These are phyloP conservation scores for Beauveria medogensis DNA, from an alignment of 2,329 filamentous ascomycete genomes.

Conservation along the genomic window DNA sequence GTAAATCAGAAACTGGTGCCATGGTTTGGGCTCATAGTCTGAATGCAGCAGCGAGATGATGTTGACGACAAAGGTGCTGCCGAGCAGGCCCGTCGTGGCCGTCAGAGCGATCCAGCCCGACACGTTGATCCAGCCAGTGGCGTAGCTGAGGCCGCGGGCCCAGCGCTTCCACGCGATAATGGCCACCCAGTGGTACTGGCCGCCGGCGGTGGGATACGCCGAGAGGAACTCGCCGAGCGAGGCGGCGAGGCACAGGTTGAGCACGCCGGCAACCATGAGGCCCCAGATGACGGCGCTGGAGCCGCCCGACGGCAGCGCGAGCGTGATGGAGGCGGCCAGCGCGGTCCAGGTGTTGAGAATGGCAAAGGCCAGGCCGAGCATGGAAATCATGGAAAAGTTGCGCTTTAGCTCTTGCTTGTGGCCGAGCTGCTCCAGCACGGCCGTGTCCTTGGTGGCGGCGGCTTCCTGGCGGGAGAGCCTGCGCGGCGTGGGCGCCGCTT, in stretches of 20 bases:
- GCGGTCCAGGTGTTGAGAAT: constrained; percentile 45
- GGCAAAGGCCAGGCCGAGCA: constrained; percentile 40
- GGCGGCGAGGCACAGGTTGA: constrained; percentile 61
- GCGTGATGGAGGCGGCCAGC: constrained; percentile 36
- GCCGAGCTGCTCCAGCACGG: constrained; percentile 19
- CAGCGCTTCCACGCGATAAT: constrained; percentile 51
- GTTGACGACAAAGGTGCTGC: constrained; percentile 58
- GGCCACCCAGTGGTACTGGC: constrained; percentile 67
- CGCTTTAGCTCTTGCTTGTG: constrained; percentile 42
- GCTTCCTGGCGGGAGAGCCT: not conserved
- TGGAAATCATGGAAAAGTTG: constrained; percentile 40
- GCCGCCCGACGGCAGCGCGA: constrained; percentile 60
- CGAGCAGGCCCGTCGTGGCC: constrained; percentile 59
- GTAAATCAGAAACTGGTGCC: constrained; percentile 70
- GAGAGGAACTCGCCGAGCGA: constrained; percentile 65
- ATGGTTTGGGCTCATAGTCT: constrained; percentile 47
- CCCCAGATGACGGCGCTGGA: constrained; percentile 68
- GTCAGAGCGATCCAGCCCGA: constrained; percentile 65
- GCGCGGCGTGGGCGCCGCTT: constrained; percentile 1
- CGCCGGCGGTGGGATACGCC: constrained; percentile 51
- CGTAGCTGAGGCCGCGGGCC: constrained; percentile 57
- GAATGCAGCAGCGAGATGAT: constrained; percentile 55
- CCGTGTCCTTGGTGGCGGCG: not conserved
- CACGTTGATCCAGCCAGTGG: constrained; percentile 65
- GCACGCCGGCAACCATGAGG: constrained; percentile 50